Percentiles rank a stretch among this genome's conserved stretches.
phyloP scores from a whole-genome alignment of 352 stramenopile species.

The Phytophthora nicotianae region DNA sequence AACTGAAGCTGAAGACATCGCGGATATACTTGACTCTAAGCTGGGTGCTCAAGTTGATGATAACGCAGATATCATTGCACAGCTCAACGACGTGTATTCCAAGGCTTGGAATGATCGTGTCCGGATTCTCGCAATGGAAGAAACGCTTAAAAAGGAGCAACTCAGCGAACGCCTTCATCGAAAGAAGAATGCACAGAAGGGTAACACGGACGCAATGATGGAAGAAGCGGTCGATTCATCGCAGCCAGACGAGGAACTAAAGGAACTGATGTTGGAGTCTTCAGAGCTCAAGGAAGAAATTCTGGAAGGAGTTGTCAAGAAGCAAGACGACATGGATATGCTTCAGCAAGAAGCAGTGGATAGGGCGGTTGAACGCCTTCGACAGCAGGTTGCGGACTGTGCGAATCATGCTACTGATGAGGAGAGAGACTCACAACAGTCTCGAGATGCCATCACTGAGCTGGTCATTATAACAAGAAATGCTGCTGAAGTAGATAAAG shows the following conservation, averaged over 20 bases:
- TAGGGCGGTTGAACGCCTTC: slow-evolving; percentile 14
- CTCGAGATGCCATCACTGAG: slow-evolving; percentile 1
- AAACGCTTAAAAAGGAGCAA: slow-evolving; percentile 40
- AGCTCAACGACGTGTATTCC: slow-evolving; percentile 39
- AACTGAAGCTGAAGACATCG: background rate
- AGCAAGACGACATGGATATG: slow-evolving; percentile 48
- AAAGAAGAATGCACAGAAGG: slow-evolving; percentile 13
- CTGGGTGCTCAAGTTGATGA: slow-evolving; percentile 14
- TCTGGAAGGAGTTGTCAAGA: slow-evolving; percentile 42
- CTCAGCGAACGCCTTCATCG: slow-evolving; percentile 31
- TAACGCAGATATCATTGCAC: slow-evolving; percentile 42
- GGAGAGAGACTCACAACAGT: background rate
- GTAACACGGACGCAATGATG: background rate
- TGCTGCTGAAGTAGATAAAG: slow-evolving; percentile 14
- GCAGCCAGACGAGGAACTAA: slow-evolving; percentile 6
- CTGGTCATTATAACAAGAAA: slow-evolving; percentile 1
- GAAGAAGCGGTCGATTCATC: background rate
- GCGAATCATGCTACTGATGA: background rate
- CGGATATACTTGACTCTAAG: background rate
- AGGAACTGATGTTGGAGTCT: slow-evolving; percentile 13
- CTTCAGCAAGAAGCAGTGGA: slow-evolving; percentile 24
- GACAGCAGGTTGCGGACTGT: slow-evolving; percentile 18
- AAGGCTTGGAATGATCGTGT: slow-evolving; percentile 39
- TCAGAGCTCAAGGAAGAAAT: slow-evolving; percentile 27
- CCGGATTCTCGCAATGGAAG: slow-evolving; percentile 30